Evolutionary conservation across 1,139 yeast species (phyloP), one percentile per base, ranked within the genome.

Genomic region (Chernovozyma sophiae-reginae): DNA sequence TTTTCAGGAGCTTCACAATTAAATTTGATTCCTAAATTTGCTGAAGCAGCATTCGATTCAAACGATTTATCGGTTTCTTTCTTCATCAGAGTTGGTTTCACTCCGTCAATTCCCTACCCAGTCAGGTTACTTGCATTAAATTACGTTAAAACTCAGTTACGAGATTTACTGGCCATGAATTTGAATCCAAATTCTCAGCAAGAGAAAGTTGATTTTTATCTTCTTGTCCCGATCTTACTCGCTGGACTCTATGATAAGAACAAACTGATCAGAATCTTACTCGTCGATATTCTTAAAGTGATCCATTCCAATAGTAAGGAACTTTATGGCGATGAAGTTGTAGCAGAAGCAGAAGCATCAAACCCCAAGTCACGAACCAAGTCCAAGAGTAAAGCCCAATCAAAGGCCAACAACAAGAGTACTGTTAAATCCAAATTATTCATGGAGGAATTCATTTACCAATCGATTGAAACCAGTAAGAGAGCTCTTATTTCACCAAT

Each of bases 401-500:
- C 38, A 17, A 4, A 25, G 3, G 7, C 16, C 33, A 56, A 58
- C 43, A 48, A 38, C 17, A 26, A 26, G 11, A 26, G 29, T 12
- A 10, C 23, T 20, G 23, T 7, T 10, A 38, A 53, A 3, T 41
- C 52, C 12, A 35, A 41, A 1, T 56, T 68, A 28, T 66, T 58
- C 42, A 49, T 68, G 59, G 75, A 71, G 45, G 58, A 58, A n/a
- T 60, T 60, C 41, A 62, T 71, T 33, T 71, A 69, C 45, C 58
- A 81, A 11, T 53, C 60, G 1, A 39, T 53, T 16, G 62, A 68
- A 56, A 41, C 72, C 59, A 36, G 63, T 57, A 43, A 60, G 50
- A 45, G 70, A 34, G 77, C 83, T 18, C 69, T 82, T 50, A 66
- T 87, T 26, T 66, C 83, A 26, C 83, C 89, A 34, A 74, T 77